Base-by-base conservation (phyloP, 257 asterid genomes). In the Voacanga thouarsii region DNA sequence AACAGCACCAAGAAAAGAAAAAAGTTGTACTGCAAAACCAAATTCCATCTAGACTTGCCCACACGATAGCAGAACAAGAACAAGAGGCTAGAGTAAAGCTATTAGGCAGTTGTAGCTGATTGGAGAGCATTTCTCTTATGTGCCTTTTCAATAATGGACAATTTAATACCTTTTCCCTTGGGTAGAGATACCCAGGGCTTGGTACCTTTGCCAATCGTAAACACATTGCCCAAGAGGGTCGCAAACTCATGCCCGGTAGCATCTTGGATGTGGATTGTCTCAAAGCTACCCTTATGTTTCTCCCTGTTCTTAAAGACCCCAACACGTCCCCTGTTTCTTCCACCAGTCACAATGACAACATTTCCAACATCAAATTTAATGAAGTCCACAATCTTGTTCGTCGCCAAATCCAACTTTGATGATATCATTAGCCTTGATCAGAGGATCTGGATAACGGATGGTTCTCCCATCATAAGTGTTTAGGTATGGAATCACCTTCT, bases 111-210 rank as follows among this genome's bases (percentile, higher is more conserved):
- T 6, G 50, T 7, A 45, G 50, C 50, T 45, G 50, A 45, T 45
- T 45, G 50, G 7, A 11, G 1, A 45, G 50, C 50, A 6, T 11
- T 45, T 11, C 12, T 45, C 50, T 45, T 33, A 33, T 33, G 37
- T 33, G 37, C 37, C 37, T 33, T 2, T 33, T 33, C 37, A 33
- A 33, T 33, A 33, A 33, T 33, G 50, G 50, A 45, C 50, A 90
- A 70, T 81, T 90, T 90, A 39, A 90, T 86, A 84, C 92, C 96
- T 76, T 90, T 90, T 47, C 96, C 93, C 88, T 89, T 89, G 0
- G 96, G 96, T 53, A 90, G 91, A 75, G 96, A 90, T 23, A 89
- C 85, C 93, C 93, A 90, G 1, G 96, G 93, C 79, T 90, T 90
- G 3, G 90, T 77, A 65, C 96, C 96, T 83, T 90, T 89, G 41